phyloP scores from a whole-genome alignment of 108 stramenopile genomes.

The Conticribra guillardii region DNA sequence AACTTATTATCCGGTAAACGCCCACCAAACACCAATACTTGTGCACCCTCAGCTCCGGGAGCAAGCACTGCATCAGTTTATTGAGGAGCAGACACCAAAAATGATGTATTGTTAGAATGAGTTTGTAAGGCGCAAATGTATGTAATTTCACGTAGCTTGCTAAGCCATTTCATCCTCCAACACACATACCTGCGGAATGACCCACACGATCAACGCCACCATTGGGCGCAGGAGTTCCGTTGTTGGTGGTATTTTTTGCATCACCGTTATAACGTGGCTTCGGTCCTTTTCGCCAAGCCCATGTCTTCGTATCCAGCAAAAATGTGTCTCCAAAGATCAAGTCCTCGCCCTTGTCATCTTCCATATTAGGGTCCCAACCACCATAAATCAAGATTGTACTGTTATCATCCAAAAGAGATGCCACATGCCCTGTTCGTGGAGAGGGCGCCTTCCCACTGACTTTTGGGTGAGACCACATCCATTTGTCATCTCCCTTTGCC shows the following conservation, averaged over 20 bases:
- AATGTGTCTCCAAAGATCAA: slow-evolving; percentile 77
- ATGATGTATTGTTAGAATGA: no score
- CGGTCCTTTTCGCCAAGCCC: slow-evolving; percentile 76
- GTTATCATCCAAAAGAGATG: slow-evolving; percentile 71
- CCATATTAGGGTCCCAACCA: slow-evolving; percentile 88
- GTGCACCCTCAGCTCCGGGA: slow-evolving; percentile 48
- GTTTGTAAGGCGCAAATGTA: no score
- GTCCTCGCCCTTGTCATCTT: slow-evolving; percentile 62
- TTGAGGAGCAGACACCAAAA: no score
- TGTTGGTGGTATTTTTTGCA: slow-evolving; percentile 9
- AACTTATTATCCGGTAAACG: slow-evolving; percentile 58
- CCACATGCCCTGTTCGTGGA: slow-evolving; percentile 79
- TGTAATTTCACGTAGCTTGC: no score
- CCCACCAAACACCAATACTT: slow-evolving; percentile 77
- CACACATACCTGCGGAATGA: slow-evolving; percentile 40
- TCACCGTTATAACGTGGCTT: slow-evolving; percentile 26
- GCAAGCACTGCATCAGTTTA: slow-evolving; percentile 36
- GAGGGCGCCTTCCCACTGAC: slow-evolving; percentile 63
- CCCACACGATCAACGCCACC: slow-evolving; percentile 69
- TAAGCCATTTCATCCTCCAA: background rate
- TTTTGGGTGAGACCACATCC: slow-evolving; percentile 75
- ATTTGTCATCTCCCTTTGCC: slow-evolving; percentile 27
- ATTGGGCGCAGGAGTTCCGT: slow-evolving; percentile 36
- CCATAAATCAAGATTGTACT: slow-evolving; percentile 84
- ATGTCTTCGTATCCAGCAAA: slow-evolving; percentile 72